A percentile compares a stretch with the other conserved stretches of the same genome.
phyloP scores from a whole-genome alignment of 164 flowering plant genomes.

The Vitis cinerea region DNA sequence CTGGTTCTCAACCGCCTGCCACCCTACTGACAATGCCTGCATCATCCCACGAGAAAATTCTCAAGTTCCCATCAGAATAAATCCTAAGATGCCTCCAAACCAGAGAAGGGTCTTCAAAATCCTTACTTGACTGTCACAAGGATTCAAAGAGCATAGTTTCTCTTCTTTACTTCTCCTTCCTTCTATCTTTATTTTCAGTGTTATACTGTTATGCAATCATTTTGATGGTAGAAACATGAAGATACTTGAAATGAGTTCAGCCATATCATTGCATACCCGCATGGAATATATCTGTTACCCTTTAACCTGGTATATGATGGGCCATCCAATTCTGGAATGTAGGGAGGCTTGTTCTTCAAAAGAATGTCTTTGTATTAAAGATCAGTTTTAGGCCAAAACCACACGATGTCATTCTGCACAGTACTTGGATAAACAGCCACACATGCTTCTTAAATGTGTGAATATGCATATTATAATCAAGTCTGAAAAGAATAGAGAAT shows the following conservation, averaged over 20 bases:
- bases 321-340: conserved; percentile 76
- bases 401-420: conserved; percentile 76
- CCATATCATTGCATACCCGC: conserved; percentile 53
- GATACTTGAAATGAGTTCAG: neutral
- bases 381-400: conserved; percentile 93
- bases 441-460: conserved; percentile 78
- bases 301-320: conserved; percentile 64
- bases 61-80: conserved; percentile 57
- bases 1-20: conserved; percentile 50
- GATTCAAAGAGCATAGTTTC: too few species aligned
- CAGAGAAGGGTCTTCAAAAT: conserved; percentile 39
- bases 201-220: too few species aligned
- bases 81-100: conserved; percentile 44
- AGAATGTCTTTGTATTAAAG: conserved; percentile 61
- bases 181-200: too few species aligned
- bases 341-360: conserved; percentile 60
- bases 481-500: too few species aligned
- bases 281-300: conserved; percentile 72
- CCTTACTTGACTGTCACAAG: conserved; percentile 27
- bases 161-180: too few species aligned
- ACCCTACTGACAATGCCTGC: conserved; percentile 43
- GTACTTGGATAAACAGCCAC: conserved; percentile 77
- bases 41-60: conserved; percentile 54
- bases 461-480: conserved; percentile 43
- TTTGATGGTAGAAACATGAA: too few species aligned